Evolutionary conservation across 495 filamentous ascomycete species (phyloP).

Genomic region (Aspergillus sclerotioniger): DNA sequence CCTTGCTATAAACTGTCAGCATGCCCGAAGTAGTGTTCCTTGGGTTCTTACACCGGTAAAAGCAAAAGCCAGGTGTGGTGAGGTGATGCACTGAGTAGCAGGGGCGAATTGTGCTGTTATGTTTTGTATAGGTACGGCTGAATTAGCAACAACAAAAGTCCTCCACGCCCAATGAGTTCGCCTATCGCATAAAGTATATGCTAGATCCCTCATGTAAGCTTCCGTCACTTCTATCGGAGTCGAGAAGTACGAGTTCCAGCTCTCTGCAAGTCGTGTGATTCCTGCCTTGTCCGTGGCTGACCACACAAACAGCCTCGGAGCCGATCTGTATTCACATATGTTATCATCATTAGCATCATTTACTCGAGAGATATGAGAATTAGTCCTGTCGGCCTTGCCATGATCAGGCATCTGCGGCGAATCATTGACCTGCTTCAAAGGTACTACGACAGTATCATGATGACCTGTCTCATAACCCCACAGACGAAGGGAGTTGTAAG

Average conservation of each 20-base stretch:
- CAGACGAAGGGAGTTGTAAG: conserved; percentile 1
- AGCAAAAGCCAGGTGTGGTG: background rate
- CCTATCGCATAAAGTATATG: background rate
- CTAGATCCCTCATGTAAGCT: background rate
- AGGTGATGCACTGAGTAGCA: background rate
- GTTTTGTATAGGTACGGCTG: background rate
- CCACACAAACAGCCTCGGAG: background rate
- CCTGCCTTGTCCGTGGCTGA: background rate
- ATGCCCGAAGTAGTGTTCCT: background rate
- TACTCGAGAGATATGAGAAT: background rate
- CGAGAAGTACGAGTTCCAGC: background rate
- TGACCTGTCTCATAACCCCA: background rate
- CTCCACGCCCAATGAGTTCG: background rate
- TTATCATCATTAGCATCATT: background rate
- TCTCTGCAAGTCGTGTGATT: background rate
- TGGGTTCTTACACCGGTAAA: background rate
- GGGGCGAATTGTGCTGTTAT: background rate
- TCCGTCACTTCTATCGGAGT: no score
- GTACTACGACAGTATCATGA: background rate
- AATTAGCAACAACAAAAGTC: background rate
- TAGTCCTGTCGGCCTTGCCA: background rate
- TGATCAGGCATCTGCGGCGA: background rate
- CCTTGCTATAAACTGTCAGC: background rate
- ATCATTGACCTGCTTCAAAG: background rate
- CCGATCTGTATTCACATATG: background rate